Conservation (phyloP, 2,329 filamentous ascomycete species). For the Pseudogymnoascus destructans region DNA sequence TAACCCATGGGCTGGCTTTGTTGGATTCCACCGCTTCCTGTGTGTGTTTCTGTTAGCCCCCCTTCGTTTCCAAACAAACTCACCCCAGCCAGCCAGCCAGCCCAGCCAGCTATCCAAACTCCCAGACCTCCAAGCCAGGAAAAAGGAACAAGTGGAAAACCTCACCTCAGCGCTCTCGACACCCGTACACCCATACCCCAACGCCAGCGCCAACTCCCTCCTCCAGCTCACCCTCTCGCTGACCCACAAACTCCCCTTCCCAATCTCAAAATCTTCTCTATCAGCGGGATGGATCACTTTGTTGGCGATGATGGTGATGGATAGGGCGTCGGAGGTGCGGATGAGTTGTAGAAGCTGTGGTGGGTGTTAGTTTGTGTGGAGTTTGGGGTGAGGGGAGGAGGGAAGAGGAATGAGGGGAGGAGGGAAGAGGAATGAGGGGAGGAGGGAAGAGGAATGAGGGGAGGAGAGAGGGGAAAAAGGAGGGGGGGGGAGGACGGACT, state of each 20-base stretch:
- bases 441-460: not conserved
- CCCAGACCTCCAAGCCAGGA: no score
- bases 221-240: not conserved
- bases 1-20: not conserved
- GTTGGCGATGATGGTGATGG: not conserved
- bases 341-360: not conserved
- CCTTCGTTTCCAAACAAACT: not conserved
- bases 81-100: not conserved
- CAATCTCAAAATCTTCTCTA: not conserved
- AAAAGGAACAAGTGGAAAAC: no score
- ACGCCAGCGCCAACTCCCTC: not conserved
- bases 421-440: not conserved
- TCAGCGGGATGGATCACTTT: not conserved
- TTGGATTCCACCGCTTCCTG: not conserved
- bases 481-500: no score
- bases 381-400: not conserved
- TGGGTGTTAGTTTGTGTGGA: not conserved
- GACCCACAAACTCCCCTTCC: not conserved
- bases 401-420: not conserved
- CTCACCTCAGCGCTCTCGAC: constrained; percentile 30
- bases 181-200: not conserved
- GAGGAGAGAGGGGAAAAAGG: not conserved
- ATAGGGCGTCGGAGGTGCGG: not conserved
- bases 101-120: not conserved
- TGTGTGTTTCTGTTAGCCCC: not conserved